phyloP scores from a whole-genome alignment of 2,329 filamentous ascomycete species.

The Colletotrichum sp. region DNA sequence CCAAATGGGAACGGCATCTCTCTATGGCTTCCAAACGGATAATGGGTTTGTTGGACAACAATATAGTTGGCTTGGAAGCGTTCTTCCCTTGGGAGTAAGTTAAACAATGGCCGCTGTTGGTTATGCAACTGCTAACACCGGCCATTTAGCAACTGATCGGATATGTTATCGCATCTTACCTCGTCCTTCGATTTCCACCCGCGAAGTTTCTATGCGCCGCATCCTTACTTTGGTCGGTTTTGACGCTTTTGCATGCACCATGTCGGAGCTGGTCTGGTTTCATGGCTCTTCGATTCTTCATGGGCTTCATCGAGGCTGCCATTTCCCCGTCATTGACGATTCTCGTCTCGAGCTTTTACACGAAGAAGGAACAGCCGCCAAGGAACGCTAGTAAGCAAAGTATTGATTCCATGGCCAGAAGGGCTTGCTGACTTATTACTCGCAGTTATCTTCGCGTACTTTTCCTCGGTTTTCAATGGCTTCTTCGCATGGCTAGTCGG shows the following conservation, averaged over 20 bases:
- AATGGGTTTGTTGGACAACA: slow-evolving; percentile 18
- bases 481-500: slow-evolving; percentile 37
- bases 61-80: neutral
- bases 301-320: neutral
- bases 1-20: slow-evolving; percentile 29
- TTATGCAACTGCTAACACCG: fast-evolving
- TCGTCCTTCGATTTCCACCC: neutral
- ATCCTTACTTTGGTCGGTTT: neutral
- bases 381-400: neutral
- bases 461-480: slow-evolving; percentile 28
- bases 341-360: neutral
- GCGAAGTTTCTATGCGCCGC: neutral
- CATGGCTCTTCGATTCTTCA: neutral
- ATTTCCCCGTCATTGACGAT: neutral
- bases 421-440: fast-evolving
- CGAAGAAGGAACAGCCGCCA: neutral
- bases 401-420: neutral
- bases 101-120: fast-evolving
- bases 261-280: neutral
- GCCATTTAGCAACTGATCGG: neutral
- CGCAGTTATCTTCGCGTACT: neutral
- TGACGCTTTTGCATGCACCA: neutral
- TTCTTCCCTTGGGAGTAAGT: neutral
- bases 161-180: neutral
- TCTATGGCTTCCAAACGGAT: slow-evolving; percentile 26